Base-by-base conservation (phyloP, 306 rosid species). In the Vigna hirtella region DNA sequence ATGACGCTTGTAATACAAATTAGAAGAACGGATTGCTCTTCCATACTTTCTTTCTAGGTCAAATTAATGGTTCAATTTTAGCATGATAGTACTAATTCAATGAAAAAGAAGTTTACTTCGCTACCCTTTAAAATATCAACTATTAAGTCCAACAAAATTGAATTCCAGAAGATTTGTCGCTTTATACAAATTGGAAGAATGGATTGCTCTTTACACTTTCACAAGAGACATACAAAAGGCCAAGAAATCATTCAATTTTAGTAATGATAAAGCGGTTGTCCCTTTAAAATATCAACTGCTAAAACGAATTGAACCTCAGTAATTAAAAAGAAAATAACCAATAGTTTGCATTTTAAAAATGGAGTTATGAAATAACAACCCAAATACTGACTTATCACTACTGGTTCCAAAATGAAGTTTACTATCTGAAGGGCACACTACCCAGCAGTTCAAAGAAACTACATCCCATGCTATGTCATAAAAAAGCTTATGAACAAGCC, bases 1-100 rank as follows among this genome's bases (percentile, higher is more conserved):
- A 57, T 15, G 40, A 43, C 32, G 22, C 18, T 74, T 65, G 51
- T 14, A 18, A 48, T 73, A 49, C 70, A 30, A 67, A 28, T 15
- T n/a, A 7, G 51, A 57, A 75, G 16, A 81, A 26, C 49, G n/a
- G 36, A 36, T 43, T 30, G 8, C 36, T 64, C 49, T 26, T 61
- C 50, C 45, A 26, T 15, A 6, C 76, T 63, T 75, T 42, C 53
- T 42, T 63, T 42, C 53, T 42, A 76, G 24, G 4, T 22, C 43
- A 17, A 62, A 24, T 34, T 18, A 63, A 62, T 42, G 20, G 42
- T 42, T 77, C 76, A 63, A 32, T 69, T 9, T 76, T 70, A 8
- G 24, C 76, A 58, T 56, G 16, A 66, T 20, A 51, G 61, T 51
- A 82, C 28, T 66, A 14, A 52, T 53, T 62, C 66, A 82, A 74